Evolutionary conservation across 176 grass and related monocot genomes (phyloP).

Genomic region (Dactylis glomerata): DNA sequence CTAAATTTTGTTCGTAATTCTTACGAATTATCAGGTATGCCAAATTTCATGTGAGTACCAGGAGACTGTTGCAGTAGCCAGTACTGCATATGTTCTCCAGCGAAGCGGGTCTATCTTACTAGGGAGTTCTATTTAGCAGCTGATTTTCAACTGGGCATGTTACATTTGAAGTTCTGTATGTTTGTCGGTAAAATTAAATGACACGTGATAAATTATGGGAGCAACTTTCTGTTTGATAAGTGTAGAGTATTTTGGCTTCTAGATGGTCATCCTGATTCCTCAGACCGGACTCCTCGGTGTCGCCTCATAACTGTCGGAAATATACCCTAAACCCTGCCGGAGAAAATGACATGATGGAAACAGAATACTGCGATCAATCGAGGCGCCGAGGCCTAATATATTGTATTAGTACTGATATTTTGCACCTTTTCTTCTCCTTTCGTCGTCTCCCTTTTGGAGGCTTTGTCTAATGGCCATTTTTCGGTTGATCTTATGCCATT

Average conservation of each 20-base stretch:
- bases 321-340: neutral
- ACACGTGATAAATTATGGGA: neutral
- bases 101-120: neutral
- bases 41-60: too few relatives aligned
- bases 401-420: slow-evolving; percentile 13
- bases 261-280: neutral
- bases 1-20: too few relatives aligned
- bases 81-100: too few relatives aligned
- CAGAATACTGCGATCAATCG: neutral
- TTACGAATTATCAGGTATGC: too few relatives aligned
- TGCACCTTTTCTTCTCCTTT: neutral
- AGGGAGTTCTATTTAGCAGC: neutral
- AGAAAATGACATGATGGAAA: slow-evolving; percentile 26
- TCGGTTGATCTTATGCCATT: slow-evolving; percentile 21
- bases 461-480: neutral
- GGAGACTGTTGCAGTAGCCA: too few relatives aligned
- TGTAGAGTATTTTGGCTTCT: neutral
- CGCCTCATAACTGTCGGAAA: slow-evolving; percentile 27
- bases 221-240: neutral
- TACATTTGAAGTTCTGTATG: neutral
- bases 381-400: neutral
- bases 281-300: slow-evolving; percentile 2
- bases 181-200: neutral
- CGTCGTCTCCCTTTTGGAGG: neutral
- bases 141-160: neutral